Percentiles rank a stretch among this genome's conserved stretches.
Evolutionary conservation across 306 rosid genomes (phyloP).

Genomic region (Vigna unguiculata): DNA sequence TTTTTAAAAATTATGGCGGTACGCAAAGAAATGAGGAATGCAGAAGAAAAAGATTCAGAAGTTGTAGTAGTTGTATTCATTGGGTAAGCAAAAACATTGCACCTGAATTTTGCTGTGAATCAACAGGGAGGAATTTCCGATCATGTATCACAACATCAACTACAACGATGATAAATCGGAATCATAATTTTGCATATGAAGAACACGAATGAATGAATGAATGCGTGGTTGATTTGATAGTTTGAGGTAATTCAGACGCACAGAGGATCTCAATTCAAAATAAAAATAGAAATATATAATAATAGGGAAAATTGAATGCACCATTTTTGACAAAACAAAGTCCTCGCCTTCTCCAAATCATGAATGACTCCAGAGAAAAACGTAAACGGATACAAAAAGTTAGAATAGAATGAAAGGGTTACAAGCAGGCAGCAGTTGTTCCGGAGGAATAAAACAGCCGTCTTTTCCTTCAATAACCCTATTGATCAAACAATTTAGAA

Average conservation of each 20-base stretch:
- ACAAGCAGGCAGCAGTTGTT: slow-evolving; percentile 37
- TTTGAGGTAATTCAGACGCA: slow-evolving; percentile 38
- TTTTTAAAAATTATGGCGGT: too few relatives aligned
- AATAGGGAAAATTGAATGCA: slow-evolving; percentile 46
- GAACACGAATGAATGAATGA: too few relatives aligned
- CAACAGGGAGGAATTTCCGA: background rate
- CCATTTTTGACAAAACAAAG: slow-evolving; percentile 49
- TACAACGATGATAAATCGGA: background rate
- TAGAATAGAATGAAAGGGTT: slow-evolving; percentile 52
- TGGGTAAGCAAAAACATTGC: background rate
- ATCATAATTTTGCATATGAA: background rate
- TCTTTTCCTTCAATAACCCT: slow-evolving; percentile 51
- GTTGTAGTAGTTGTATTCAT: too few relatives aligned
- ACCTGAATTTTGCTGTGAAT: background rate
- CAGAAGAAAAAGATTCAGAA: too few relatives aligned
- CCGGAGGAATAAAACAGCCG: slow-evolving; percentile 40
- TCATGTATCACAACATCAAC: background rate
- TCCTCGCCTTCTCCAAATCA: slow-evolving; percentile 58
- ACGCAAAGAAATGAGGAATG: too few relatives aligned
- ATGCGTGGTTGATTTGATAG: slow-evolving; percentile 5
- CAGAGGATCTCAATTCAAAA: slow-evolving; percentile 38
- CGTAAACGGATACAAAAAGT: slow-evolving; percentile 53
- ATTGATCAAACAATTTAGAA: slow-evolving; percentile 51
- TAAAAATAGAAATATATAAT: slow-evolving; percentile 35
- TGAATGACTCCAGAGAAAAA: slow-evolving; percentile 57